These are phyloP conservation scores for Calonectria fujianensis DNA, from an alignment of 2,329 filamentous ascomycete genomes.

Conservation along the genomic window DNA sequence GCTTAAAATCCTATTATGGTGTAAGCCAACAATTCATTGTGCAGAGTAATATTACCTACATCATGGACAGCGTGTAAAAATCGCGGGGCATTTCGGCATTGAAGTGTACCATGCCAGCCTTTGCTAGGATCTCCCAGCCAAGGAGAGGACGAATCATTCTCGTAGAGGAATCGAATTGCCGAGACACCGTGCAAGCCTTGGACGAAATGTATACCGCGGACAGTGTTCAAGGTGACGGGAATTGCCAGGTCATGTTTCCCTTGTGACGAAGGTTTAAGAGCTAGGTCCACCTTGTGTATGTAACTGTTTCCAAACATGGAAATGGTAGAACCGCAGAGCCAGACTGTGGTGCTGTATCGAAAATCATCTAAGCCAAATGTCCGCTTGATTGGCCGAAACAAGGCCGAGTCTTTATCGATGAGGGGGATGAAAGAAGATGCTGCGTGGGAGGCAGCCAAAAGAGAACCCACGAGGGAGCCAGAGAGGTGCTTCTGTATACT, in stretches of 20 bases:
- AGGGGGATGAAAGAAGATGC: constrained; percentile 1
- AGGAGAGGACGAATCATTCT: not conserved
- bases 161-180: constrained; percentile 9
- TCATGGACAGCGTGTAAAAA: constrained; percentile 16
- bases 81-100: not conserved
- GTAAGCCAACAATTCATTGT: not conserved
- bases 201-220: constrained; percentile 11
- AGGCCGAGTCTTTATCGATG: constrained; percentile 8
- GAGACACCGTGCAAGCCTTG: constrained; percentile 12
- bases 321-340: constrained; percentile 11
- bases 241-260: not conserved
- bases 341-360: constrained; percentile 4
- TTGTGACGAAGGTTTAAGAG: not conserved
- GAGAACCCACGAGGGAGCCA: constrained; percentile 7
- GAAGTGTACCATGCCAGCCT: constrained; percentile 10
- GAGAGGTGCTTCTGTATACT: constrained; percentile 13
- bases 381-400: constrained; percentile 17
- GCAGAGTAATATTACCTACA: not conserved
- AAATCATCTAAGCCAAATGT: constrained; percentile 6
- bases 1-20: constrained; percentile 1
- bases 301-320: constrained; percentile 13
- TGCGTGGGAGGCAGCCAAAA: not conserved
- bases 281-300: constrained; percentile 10
- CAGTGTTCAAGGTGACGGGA: not conserved
- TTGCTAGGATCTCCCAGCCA: constrained; percentile 13